Base-by-base conservation (phyloP, 192 early-diverging fungal species). In the Backusella tarrabulga region DNA sequence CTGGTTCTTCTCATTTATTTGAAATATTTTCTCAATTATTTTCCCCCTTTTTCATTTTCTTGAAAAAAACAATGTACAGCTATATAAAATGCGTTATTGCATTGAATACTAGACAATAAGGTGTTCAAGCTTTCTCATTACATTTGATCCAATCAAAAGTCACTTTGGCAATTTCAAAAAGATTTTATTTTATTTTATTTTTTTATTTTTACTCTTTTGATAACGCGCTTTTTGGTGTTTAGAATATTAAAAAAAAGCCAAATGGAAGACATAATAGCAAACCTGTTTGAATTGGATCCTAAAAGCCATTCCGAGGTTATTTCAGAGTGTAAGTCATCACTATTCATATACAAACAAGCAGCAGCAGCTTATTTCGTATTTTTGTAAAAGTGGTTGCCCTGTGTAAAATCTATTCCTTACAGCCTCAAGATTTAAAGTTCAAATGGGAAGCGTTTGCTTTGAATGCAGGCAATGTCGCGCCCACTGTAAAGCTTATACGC, bases 361-460 rank as follows among this genome's bases (percentile, higher is more conserved):
- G 29, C 17, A 32, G 32, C 32, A 26, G 15, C 71, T 72, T 36
- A 56, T 35, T 29, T 72, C 5, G 56, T 38, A 11, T 70, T 21
- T 41, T 63, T 29, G 17, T 42, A 71, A 44, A 21, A 82, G 81
- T 75, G 26, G 46, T 26, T 5, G 42, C 80, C 15, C 50, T 83
- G 12, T 83, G 81, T 38, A 72, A 60, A 38, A 60, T 79, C 26
- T 83, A 79, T 26, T 63, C 40, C 74, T 19, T 83, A 17, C 42
- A 46, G 2, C 34, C 77, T 4, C 52, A 74, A 70, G 77, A 79
- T 34, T 42, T 83, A 36, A 71, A 66, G 67, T 73, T 76, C 29
- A 83, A 83, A 68, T 83, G 81, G 81, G 81, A 83, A 46, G 77
- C 81, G 0, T 83, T 79, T 63, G 70, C 75, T 0, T 50, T 83